Percentiles rank a stretch among this genome's conserved stretches.
Conservation (phyloP, 1,139 yeast species). For the Geotrichum carabidarum region DNA sequence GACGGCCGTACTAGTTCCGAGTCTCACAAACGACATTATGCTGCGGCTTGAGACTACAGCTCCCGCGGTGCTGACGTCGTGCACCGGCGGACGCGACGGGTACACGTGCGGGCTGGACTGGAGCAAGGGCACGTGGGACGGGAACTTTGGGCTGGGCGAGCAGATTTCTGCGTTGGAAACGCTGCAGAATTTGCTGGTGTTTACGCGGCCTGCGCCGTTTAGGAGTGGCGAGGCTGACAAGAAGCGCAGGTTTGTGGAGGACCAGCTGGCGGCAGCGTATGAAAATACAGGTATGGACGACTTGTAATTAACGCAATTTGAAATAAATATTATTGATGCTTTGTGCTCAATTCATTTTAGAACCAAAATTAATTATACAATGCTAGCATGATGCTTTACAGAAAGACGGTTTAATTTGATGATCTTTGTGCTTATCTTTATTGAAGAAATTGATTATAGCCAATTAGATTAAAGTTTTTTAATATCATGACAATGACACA, state of each 20-base stretch:
- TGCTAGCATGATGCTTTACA: too few species aligned
- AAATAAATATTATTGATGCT: background rate
- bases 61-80: slow-evolving; percentile 70
- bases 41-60: slow-evolving; percentile 59
- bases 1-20: slow-evolving; percentile 28
- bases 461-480: too few species aligned
- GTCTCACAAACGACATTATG: slow-evolving; percentile 39
- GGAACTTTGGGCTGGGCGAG: slow-evolving; percentile 79
- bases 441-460: too few species aligned
- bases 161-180: slow-evolving; percentile 85
- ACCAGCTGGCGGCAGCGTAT: background rate
- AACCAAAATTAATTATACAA: background rate
- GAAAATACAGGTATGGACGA: background rate
- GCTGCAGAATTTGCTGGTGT: slow-evolving; percentile 50
- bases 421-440: too few species aligned
- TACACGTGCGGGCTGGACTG: slow-evolving; percentile 88
- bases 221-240: slow-evolving; percentile 22
- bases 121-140: slow-evolving; percentile 69
- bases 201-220: slow-evolving; percentile 41
- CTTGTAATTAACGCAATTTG: background rate
- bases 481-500: too few species aligned
- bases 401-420: too few species aligned
- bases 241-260: too few species aligned
- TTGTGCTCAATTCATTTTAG: background rate
- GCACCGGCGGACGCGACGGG: slow-evolving; percentile 82